Evolutionary conservation across 768 basidiomycete genomes (phyloP), one percentile per base, ranked within the genome.

Genomic region (Mycena latifolia): DNA sequence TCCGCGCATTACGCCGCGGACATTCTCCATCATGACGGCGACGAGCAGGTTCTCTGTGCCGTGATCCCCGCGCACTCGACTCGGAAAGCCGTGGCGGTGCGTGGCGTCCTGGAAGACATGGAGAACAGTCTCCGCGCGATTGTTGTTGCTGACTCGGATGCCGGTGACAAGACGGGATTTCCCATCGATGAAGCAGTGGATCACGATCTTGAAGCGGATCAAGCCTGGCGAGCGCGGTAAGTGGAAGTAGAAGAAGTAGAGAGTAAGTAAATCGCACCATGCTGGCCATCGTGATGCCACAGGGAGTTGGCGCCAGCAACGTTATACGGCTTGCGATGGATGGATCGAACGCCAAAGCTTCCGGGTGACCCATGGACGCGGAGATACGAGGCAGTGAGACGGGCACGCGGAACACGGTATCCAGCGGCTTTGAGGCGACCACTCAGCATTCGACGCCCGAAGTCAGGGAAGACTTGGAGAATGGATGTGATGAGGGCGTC

Each of bases 181-280:
- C 2, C 83, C 81, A 72, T 85, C 82, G 14, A 85, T 77, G 57
- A 81, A 82, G 1, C 76, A 77, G 69, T 83, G 82, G 3, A 47
- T 57, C 7, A 57, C 55, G 2, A 57, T 46, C 22, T 47, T 59
- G 57, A 51, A 59, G 33, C 46, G 47, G 9, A 51, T 59, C 3
- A 59, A 47, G n/a, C 41, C 41, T 57, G n/a, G n/a, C n/a, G n/a
- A n/a, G 37, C 31, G 52, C 35, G 31, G 31, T 33, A n/a, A 43
- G 3, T 3, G 6, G 41, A 4, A 43, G 18, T 6, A 43, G 20
- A n/a, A 43, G 20, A 12, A n/a, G 41, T 20, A 5, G 6, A 10
- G 20, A 43, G 41, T n/a, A 43, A n/a, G n/a, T n/a, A 5, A 43
- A n/a, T 20, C 37, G 37, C 37, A 43, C 41, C 41, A 20, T 43